A percentile compares a stretch with the other conserved stretches of the same genome.
Conservation (phyloP, 148 eudicot genomes). For the Camellia granthamiana region DNA sequence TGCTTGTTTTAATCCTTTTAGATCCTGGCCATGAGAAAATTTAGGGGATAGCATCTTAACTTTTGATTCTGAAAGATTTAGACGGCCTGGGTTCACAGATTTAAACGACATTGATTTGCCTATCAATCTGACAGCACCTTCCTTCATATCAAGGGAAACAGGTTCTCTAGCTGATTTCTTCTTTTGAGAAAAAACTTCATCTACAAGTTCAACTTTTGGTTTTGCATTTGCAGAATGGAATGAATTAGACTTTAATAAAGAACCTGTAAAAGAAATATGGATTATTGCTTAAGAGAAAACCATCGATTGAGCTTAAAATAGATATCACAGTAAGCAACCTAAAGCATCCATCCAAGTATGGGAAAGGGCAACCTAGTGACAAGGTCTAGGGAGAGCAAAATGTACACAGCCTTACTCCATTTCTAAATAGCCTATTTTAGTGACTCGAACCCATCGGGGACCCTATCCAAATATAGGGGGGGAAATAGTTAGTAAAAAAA, state of each 20-base stretch:
- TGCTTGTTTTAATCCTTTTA: constrained; percentile 50
- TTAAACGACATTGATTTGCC: constrained; percentile 77
- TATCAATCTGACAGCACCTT: constrained; percentile 43
- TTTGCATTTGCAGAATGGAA: constrained; percentile 54
- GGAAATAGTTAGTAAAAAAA: constrained; percentile 22
- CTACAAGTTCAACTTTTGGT: constrained; percentile 56
- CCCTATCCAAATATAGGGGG: too few species aligned
- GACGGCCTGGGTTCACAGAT: constrained; percentile 45
- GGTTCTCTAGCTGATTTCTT: constrained; percentile 49
- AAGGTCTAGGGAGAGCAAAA: too few species aligned
- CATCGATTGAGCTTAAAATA: not conserved
- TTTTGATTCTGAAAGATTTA: constrained; percentile 55
- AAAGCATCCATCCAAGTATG: constrained; percentile 10
- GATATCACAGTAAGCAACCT: constrained; percentile 2
- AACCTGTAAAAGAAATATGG: constrained; percentile 45
- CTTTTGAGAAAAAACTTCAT: constrained; percentile 61
- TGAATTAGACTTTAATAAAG: constrained; percentile 68
- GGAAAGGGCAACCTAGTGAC: not conserved
- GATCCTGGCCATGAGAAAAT: constrained; percentile 54
- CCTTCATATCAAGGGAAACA: constrained; percentile 43
- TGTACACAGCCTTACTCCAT: too few species aligned
- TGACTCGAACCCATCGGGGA: too few species aligned
- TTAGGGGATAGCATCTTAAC: constrained; percentile 82
- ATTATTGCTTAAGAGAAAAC: constrained; percentile 2
- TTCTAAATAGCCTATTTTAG: too few species aligned